Evolutionary conservation across 2,329 filamentous ascomycete genomes (phyloP).

Genomic region (Bipolaris cookei): DNA sequence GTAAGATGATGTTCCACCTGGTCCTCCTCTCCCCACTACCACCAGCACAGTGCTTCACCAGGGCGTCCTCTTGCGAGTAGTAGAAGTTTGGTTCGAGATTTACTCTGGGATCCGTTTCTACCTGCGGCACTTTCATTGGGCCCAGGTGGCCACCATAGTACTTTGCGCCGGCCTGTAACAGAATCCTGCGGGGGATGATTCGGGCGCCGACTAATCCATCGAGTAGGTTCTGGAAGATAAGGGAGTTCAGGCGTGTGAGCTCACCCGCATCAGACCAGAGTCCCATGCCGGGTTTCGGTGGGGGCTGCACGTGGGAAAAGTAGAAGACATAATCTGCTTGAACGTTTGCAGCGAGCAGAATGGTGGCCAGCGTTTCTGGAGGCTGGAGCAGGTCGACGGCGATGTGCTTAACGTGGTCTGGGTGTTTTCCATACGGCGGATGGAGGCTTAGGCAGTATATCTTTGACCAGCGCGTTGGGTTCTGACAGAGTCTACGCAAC

Average conservation of each 20-base stretch:
- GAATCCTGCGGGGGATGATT: slow-evolving; percentile 55
- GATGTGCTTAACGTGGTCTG: slow-evolving; percentile 52
- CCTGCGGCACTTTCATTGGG: slow-evolving; percentile 51
- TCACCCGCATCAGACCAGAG: slow-evolving; percentile 60
- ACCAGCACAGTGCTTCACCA: slow-evolving; percentile 53
- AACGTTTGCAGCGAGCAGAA: slow-evolving; percentile 44
- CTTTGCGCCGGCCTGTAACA: slow-evolving; percentile 61
- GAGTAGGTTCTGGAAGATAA: slow-evolving; percentile 56
- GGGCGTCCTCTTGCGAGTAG: slow-evolving; percentile 60
- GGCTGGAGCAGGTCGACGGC: slow-evolving; percentile 51
- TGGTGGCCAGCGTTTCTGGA: slow-evolving; percentile 46
- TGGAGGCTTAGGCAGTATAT: slow-evolving; percentile 59
- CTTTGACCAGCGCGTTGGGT: slow-evolving; percentile 59
- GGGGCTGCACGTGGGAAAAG: slow-evolving; percentile 61
- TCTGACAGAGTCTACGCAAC: slow-evolving; percentile 56
- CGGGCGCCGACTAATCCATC: slow-evolving; percentile 51
- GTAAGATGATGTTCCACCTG: slow-evolving; percentile 57
- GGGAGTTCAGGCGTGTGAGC: slow-evolving; percentile 55
- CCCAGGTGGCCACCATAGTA: slow-evolving; percentile 60
- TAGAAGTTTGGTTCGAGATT: slow-evolving; percentile 61
- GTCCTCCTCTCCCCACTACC: slow-evolving; percentile 28
- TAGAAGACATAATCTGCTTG: slow-evolving; percentile 59
- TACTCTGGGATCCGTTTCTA: slow-evolving; percentile 55
- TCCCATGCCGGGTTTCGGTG: slow-evolving; percentile 53
- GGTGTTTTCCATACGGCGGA: slow-evolving; percentile 52